phyloP scores from a whole-genome alignment of 1,284 basidiomycete genomes.

The Sporisorium graminicola region DNA sequence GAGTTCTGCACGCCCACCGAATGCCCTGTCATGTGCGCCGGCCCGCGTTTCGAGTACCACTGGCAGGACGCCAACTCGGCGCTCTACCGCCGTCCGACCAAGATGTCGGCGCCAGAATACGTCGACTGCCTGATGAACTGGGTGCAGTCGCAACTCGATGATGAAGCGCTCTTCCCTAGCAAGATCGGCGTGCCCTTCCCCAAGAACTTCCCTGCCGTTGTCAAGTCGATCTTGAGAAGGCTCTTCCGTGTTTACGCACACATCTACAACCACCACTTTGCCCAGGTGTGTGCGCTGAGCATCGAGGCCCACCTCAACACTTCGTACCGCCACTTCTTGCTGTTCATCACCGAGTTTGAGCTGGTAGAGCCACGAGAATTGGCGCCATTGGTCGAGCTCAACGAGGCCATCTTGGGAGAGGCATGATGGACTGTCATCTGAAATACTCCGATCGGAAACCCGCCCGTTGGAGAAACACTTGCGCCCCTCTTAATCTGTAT shows the following conservation, averaged over 20 bases:
- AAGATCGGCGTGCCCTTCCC: constrained; percentile 95
- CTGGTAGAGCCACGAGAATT: constrained; percentile 98
- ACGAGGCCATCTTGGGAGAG: constrained; percentile 84
- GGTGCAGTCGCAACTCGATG: constrained; percentile 92
- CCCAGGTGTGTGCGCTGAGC: constrained; percentile 96
- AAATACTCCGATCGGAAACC: neutral
- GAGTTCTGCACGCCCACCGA: constrained; percentile 67
- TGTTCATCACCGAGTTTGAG: constrained; percentile 97
- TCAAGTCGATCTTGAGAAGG: constrained; percentile 90
- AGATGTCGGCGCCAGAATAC: constrained; percentile 77
- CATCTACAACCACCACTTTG: constrained; percentile 99
- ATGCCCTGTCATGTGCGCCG: constrained; percentile 99
- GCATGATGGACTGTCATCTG: constrained; percentile 14
- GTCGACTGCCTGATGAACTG: constrained; percentile 99
- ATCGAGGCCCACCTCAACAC: constrained; percentile 99
- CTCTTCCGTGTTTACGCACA: constrained; percentile 98
- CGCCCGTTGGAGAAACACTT: neutral
- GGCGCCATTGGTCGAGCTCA: constrained; percentile 93
- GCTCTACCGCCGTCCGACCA: constrained; percentile 65
- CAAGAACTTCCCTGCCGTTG: constrained; percentile 87
- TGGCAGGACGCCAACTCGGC: constrained; percentile 82
- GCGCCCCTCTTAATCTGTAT: constrained; percentile 8
- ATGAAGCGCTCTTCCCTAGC: constrained; percentile 92
- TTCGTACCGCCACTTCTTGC: constrained; percentile 96
- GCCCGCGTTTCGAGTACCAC: constrained; percentile 95